A percentile compares a stretch with the other conserved stretches of the same genome.
phyloP scores from a whole-genome alignment of 371 early-diverging fungal species.

The Mortierella sp. region DNA sequence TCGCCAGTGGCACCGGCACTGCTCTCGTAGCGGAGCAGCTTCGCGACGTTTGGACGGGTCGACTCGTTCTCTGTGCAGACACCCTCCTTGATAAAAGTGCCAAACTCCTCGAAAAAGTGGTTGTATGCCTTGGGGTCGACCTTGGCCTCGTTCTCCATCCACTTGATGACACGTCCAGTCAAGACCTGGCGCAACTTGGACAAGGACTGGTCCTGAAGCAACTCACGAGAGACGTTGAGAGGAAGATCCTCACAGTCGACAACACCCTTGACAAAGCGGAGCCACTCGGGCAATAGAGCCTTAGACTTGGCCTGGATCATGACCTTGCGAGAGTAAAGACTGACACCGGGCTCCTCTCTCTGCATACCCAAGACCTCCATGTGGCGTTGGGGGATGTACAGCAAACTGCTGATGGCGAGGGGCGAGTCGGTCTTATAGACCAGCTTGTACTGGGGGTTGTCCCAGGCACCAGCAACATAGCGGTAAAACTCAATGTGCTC shows the following conservation, averaged over 20 bases:
- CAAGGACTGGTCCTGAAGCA: slow-evolving; percentile 91
- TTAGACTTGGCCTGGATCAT: slow-evolving; percentile 84
- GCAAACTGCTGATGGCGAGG: slow-evolving; percentile 78
- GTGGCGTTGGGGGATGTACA: slow-evolving; percentile 80
- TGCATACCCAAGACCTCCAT: slow-evolving; percentile 79
- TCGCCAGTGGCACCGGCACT: slow-evolving; percentile 70
- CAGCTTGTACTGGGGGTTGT: slow-evolving; percentile 78
- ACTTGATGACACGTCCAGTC: slow-evolving; percentile 79
- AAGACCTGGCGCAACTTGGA: slow-evolving; percentile 80
- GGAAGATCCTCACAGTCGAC: slow-evolving; percentile 98
- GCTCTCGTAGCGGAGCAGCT: slow-evolving; percentile 91
- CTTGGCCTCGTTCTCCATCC: slow-evolving; percentile 84
- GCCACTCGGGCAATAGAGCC: slow-evolving; percentile 83
- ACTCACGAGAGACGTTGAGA: slow-evolving; percentile 97
- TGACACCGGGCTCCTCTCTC: slow-evolving; percentile 79
- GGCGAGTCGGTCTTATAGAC: slow-evolving; percentile 87
- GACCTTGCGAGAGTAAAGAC: slow-evolving; percentile 85
- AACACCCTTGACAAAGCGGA: slow-evolving; percentile 90
- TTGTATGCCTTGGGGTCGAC: slow-evolving; percentile 79
- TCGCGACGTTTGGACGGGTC: slow-evolving; percentile 79
- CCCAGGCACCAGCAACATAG: slow-evolving; percentile 81
- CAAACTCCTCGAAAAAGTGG: slow-evolving; percentile 89
- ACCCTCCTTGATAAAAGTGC: slow-evolving; percentile 91
- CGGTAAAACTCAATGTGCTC: slow-evolving; percentile 95
- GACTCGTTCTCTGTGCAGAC: slow-evolving; percentile 84